These are phyloP conservation scores for Sophora flavescens DNA, from an alignment of 306 rosid genomes.

Conservation along the genomic window DNA sequence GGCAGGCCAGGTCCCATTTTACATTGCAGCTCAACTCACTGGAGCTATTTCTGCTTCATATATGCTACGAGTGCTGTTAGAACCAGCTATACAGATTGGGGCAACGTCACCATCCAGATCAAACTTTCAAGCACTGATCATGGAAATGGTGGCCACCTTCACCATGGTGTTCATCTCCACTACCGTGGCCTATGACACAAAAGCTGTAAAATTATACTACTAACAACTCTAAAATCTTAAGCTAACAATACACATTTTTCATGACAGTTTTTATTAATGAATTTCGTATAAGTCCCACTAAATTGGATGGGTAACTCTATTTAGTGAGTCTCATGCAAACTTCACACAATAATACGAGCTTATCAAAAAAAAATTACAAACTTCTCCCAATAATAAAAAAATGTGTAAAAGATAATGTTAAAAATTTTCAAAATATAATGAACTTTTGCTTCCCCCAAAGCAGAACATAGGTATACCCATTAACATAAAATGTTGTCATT, in stretches of 20 bases:
- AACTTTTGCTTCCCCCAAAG: too few species aligned
- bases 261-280: too few species aligned
- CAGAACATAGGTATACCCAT: too few species aligned
- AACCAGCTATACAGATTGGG: constrained; percentile 64
- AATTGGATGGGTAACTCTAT: too few species aligned
- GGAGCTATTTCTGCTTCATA: constrained; percentile 82
- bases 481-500: neutral
- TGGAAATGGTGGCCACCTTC: constrained; percentile 74
- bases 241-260: too few species aligned
- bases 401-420: too few species aligned
- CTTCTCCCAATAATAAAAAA: too few species aligned
- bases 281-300: too few species aligned
- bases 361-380: too few species aligned
- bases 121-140: constrained; percentile 61
- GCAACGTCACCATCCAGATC: constrained; percentile 74
- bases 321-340: too few species aligned
- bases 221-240: neutral
- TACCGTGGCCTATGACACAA: constrained; percentile 76
- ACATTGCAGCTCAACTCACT: constrained; percentile 71
- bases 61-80: constrained; percentile 55
- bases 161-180: constrained; percentile 77
- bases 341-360: too few species aligned
- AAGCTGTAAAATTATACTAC: constrained; percentile 64
- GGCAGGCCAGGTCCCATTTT: constrained; percentile 84
- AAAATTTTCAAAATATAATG: too few species aligned